These are phyloP conservation scores for Calonectria naviculata DNA, from an alignment of 2,329 filamentous ascomycete genomes.

Conservation along the genomic window DNA sequence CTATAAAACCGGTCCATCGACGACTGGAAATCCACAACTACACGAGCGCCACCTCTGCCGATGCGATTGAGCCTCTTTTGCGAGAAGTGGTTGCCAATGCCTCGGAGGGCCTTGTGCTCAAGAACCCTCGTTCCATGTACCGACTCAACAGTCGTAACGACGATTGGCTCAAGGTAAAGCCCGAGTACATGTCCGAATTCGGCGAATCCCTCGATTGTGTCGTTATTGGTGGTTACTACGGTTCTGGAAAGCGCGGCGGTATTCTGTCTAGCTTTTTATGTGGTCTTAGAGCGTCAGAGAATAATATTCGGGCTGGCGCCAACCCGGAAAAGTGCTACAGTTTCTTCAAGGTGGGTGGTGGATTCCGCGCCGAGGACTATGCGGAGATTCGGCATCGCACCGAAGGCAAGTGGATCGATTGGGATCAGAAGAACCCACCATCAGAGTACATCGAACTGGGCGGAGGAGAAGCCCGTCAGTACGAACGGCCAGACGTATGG, in stretches of 20 bases:
- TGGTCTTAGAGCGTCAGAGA: conserved; percentile 80
- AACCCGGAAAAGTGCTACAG: conserved; percentile 84
- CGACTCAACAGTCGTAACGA: conserved; percentile 89
- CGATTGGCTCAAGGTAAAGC: conserved; percentile 99
- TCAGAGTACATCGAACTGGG: conserved; percentile 83
- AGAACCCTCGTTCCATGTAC: conserved; percentile 91
- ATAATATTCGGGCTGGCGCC: conserved; percentile 68
- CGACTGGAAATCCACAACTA: conserved; percentile 87
- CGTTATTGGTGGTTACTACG: conserved; percentile 92
- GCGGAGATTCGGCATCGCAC: conserved; percentile 84
- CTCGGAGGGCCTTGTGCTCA: conserved; percentile 91
- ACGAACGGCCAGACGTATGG: conserved; percentile 90
- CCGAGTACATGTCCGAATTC: conserved; percentile 97
- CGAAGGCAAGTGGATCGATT: conserved; percentile 91
- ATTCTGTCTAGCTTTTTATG: conserved; percentile 89
- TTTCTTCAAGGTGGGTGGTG: conserved; percentile 99
- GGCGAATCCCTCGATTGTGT: conserved; percentile 93
- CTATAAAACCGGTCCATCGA: conserved; percentile 76
- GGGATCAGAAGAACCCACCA: conserved; percentile 83
- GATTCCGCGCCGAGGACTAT: conserved; percentile 88
- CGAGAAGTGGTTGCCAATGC: conserved; percentile 87
- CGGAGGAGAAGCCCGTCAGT: conserved; percentile 76
- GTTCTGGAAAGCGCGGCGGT: conserved; percentile 86
- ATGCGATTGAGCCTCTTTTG: conserved; percentile 82
- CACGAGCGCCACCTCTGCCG: conserved; percentile 71